Evolutionary conservation across 257 asterid genomes (phyloP).

Genomic region (Solanum dulcamara): DNA sequence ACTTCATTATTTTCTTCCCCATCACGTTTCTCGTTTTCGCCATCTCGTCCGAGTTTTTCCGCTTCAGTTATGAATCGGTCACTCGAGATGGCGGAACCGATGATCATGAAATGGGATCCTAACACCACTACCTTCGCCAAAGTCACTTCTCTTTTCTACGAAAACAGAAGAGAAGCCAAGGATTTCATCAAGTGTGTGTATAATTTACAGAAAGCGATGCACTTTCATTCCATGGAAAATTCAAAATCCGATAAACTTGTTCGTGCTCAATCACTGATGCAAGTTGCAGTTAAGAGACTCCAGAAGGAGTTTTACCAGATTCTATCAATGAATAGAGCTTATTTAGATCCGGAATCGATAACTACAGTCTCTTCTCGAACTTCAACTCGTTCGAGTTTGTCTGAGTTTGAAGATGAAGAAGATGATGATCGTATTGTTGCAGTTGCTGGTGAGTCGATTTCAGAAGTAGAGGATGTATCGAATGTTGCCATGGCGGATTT

Average conservation of each 20-base stretch:
- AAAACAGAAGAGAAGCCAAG: slow-evolving; percentile 48
- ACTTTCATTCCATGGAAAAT: slow-evolving; percentile 31
- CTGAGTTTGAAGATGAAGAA: slow-evolving; percentile 18
- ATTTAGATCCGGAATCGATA: slow-evolving; percentile 75
- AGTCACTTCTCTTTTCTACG: slow-evolving; percentile 68
- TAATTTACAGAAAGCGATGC: slow-evolving; percentile 66
- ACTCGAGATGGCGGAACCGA: slow-evolving; percentile 46
- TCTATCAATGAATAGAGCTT: slow-evolving; percentile 63
- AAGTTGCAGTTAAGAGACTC: slow-evolving; percentile 59
- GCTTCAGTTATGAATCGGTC: slow-evolving; percentile 66
- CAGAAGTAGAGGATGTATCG: slow-evolving; percentile 61
- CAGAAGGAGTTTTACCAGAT: slow-evolving; percentile 87
- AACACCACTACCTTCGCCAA: slow-evolving; percentile 32
- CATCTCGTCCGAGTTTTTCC: slow-evolving; percentile 43
- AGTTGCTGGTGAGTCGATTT: slow-evolving; percentile 12
- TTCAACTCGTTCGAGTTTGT: slow-evolving; percentile 36
- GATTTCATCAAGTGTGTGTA: slow-evolving; percentile 43
- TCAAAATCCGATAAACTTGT: slow-evolving; percentile 39
- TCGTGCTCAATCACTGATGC: slow-evolving; percentile 66
- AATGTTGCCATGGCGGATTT: slow-evolving; percentile 51
- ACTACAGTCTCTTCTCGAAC: slow-evolving; percentile 54
- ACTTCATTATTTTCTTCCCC: slow-evolving; percentile 12
- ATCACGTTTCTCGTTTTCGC: slow-evolving; percentile 30
- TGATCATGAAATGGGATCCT: slow-evolving; percentile 57
- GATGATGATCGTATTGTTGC: slow-evolving; percentile 34